phyloP scores from a whole-genome alignment of 805 yeast genomes.

The Isabelozyma pseudorhagii region DNA sequence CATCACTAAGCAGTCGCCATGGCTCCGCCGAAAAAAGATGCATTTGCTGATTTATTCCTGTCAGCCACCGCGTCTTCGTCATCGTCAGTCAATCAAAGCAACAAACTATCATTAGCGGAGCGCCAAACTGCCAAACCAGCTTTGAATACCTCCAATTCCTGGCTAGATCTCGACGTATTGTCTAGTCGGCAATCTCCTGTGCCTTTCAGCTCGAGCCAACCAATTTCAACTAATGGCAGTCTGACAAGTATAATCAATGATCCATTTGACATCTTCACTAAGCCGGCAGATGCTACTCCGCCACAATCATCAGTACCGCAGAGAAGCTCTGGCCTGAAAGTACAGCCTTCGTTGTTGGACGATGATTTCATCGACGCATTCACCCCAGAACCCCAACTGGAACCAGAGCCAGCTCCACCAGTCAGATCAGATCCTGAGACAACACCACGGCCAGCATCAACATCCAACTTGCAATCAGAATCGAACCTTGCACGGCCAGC shows the following conservation, averaged over 20 bases:
- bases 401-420: background rate
- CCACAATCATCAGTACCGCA: slow-evolving; percentile 2
- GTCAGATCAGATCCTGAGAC: background rate
- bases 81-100: slow-evolving; percentile 4
- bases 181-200: background rate
- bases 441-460: background rate
- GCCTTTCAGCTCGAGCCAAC: background rate
- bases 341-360: slow-evolving; percentile 24
- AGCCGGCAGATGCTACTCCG: background rate
- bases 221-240: background rate
- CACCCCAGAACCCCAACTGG: slow-evolving; percentile 1
- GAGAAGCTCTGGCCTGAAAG: background rate
- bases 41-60: slow-evolving; percentile 42
- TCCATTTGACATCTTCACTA: slow-evolving; percentile 5
- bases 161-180: slow-evolving; percentile 39
- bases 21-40: slow-evolving; percentile 42
- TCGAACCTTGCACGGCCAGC: background rate
- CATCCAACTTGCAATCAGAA: background rate
- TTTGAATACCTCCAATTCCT: slow-evolving; percentile 7
- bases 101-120: slow-evolving; percentile 16
- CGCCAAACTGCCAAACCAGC: slow-evolving; percentile 18
- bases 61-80: slow-evolving; percentile 19
- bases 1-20: slow-evolving; percentile 4
- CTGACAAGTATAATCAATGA: background rate
- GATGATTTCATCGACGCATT: slow-evolving; percentile 44